phyloP scores from a whole-genome alignment of 768 basidiomycete species.

The Hygrophoropsis aurantiaca region DNA sequence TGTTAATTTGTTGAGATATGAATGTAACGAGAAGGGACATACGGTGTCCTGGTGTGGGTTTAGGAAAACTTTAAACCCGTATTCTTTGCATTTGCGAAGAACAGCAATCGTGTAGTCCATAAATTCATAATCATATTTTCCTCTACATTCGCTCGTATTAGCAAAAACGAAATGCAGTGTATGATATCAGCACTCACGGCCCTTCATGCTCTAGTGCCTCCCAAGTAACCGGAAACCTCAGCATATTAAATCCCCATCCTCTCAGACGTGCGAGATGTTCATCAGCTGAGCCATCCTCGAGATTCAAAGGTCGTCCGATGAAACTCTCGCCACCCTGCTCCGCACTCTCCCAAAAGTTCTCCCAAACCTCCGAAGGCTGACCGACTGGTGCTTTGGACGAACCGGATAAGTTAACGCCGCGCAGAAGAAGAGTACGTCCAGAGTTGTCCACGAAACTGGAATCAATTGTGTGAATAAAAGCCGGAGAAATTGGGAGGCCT shows the following conservation, averaged over 20 bases:
- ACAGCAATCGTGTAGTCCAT: slow-evolving; percentile 90
- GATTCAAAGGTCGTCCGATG: slow-evolving; percentile 71
- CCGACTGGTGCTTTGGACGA: slow-evolving; percentile 81
- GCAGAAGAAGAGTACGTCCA: slow-evolving; percentile 77
- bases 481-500: slow-evolving; percentile 42
- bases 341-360: slow-evolving; percentile 82
- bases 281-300: slow-evolving; percentile 86
- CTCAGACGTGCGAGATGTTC: slow-evolving; percentile 80
- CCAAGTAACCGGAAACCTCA: slow-evolving; percentile 88
- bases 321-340: slow-evolving; percentile 72
- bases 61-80: slow-evolving; percentile 89
- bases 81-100: slow-evolving; percentile 86
- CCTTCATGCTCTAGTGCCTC: slow-evolving; percentile 92
- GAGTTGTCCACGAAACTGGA: slow-evolving; percentile 71
- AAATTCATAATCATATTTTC: slow-evolving; percentile 86
- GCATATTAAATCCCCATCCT: slow-evolving; percentile 92
- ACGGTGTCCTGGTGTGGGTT: slow-evolving; percentile 97
- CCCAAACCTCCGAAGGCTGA: slow-evolving; percentile 63
- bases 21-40: slow-evolving; percentile 31
- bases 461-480: slow-evolving; percentile 65
- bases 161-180: not conserved
- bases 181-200: slow-evolving; percentile 65
- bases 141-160: slow-evolving; percentile 42
- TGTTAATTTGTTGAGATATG: slow-evolving; percentile 1
- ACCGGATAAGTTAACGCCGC: slow-evolving; percentile 94